These are phyloP conservation scores for Strobilomyces dryophilus DNA, from an alignment of 768 basidiomycete genomes.

Conservation along the genomic window DNA sequence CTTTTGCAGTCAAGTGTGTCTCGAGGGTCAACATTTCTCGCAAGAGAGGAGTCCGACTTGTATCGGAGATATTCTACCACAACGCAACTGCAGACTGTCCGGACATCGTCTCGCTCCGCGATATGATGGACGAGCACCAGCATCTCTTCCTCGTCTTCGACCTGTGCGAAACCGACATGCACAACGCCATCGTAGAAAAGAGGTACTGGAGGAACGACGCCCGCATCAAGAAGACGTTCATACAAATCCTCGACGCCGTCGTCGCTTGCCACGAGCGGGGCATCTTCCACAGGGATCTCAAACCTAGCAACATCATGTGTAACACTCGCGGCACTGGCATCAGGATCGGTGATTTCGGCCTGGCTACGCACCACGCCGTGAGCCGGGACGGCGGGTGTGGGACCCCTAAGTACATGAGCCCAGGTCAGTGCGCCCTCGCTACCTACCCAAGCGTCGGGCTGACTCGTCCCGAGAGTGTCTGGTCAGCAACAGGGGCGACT, in stretches of 20 bases:
- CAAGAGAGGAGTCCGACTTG: background rate
- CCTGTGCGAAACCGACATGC: background rate
- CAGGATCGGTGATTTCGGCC: background rate
- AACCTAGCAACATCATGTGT: slow-evolving; percentile 1
- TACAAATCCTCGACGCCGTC: background rate
- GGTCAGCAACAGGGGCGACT: slow-evolving; percentile 32
- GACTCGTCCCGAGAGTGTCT: slow-evolving; percentile 47
- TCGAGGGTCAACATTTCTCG: background rate
- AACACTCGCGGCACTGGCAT: background rate
- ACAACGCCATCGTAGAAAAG: background rate
- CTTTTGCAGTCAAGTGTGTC: background rate
- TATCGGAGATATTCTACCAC: background rate
- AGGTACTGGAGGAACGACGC: background rate
- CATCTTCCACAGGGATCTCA: slow-evolving; percentile 1
- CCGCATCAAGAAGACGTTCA: background rate
- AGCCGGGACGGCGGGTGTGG: background rate
- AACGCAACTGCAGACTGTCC: background rate
- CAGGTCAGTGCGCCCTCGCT: background rate
- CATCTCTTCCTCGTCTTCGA: background rate
- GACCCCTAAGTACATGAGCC: background rate
- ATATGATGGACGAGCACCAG: background rate
- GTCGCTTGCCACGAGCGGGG: background rate
- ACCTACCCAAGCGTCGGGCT: background rate
- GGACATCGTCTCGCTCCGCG: background rate
- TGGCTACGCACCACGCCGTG: background rate